Evolutionary conservation across 1,139 yeast species (phyloP).

Genomic region (Pichia sp.): DNA sequence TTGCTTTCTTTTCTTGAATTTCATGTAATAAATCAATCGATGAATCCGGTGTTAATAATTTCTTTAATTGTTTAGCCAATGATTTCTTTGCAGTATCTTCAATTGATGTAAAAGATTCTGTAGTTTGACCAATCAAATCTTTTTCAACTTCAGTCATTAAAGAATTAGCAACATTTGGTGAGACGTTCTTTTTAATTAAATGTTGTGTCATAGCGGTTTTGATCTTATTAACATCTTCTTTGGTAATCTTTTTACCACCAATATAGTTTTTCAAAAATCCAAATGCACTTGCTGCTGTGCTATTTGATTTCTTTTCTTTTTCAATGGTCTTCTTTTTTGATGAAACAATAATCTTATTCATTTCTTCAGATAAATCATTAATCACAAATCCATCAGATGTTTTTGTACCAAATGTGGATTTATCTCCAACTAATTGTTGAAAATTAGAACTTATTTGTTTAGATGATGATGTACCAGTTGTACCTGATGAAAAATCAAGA

Average conservation of each 20-base stretch:
- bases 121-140: conserved; percentile 57
- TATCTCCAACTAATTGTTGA: conserved; percentile 33
- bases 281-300: conserved; percentile 35
- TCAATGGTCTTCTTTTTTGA: conserved; percentile 13
- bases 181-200: conserved; percentile 46
- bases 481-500: conserved; percentile 42
- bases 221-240: conserved; percentile 39
- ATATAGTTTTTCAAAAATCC: conserved; percentile 48
- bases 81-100: conserved; percentile 59
- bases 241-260: conserved; percentile 55
- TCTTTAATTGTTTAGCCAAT: conserved; percentile 68
- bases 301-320: conserved; percentile 24
- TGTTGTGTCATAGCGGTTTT: conserved; percentile 41
- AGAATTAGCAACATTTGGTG: conserved; percentile 52
- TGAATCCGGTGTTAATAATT: conserved; percentile 85
- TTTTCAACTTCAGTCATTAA: conserved; percentile 53
- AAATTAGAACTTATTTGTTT: conserved; percentile 19
- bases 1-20: conserved; percentile 48
- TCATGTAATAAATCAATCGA: conserved; percentile 84
- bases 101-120: conserved; percentile 59
- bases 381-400: conserved; percentile 45
- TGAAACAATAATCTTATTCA: conserved; percentile 35
- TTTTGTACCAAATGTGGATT: conserved; percentile 40
- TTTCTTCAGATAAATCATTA: conserved; percentile 42
- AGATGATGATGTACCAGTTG: conserved; percentile 13